Conservation (phyloP, 495 filamentous ascomycete genomes). For the Letharia columbiana region DNA sequence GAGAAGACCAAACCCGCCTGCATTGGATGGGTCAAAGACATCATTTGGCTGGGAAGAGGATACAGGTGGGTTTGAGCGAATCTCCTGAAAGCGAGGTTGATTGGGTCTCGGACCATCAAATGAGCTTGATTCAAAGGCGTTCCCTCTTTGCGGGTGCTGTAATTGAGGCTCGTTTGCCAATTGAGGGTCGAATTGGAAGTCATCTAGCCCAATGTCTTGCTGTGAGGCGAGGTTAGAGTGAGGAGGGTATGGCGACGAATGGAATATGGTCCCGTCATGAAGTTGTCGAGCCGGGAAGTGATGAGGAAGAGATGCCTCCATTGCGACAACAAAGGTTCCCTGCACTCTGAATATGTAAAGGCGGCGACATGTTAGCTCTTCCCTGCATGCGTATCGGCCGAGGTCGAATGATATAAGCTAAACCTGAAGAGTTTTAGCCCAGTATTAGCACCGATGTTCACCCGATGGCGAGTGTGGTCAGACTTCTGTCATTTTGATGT, state of each 20-base stretch:
- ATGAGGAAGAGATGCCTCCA: slow-evolving; percentile 23
- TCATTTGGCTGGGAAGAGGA: slow-evolving; percentile 22
- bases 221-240: slow-evolving; percentile 33
- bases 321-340: not conserved
- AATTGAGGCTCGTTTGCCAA: slow-evolving; percentile 32
- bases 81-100: slow-evolving; percentile 26
- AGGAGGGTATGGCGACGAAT: slow-evolving; percentile 16
- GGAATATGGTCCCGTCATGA: slow-evolving; percentile 20
- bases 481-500: too few species aligned
- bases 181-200: slow-evolving; percentile 31
- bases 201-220: slow-evolving; percentile 32
- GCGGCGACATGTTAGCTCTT: slow-evolving; percentile 5
- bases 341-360: slow-evolving; percentile 9
- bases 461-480: too few species aligned
- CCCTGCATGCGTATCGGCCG: not conserved
- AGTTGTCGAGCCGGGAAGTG: slow-evolving; percentile 20
- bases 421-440: not conserved
- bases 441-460: not conserved
- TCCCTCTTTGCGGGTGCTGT: slow-evolving; percentile 29
- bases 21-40: slow-evolving; percentile 11
- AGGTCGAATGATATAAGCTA: not conserved
- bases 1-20: slow-evolving; percentile 37
- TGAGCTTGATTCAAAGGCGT: slow-evolving; percentile 29
- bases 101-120: slow-evolving; percentile 23
- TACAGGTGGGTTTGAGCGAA: slow-evolving; percentile 26